Percentiles rank a stretch among this genome's conserved stretches.
Conservation (phyloP, 2,329 filamentous ascomycete species). For the Blumeriella jaapii region DNA sequence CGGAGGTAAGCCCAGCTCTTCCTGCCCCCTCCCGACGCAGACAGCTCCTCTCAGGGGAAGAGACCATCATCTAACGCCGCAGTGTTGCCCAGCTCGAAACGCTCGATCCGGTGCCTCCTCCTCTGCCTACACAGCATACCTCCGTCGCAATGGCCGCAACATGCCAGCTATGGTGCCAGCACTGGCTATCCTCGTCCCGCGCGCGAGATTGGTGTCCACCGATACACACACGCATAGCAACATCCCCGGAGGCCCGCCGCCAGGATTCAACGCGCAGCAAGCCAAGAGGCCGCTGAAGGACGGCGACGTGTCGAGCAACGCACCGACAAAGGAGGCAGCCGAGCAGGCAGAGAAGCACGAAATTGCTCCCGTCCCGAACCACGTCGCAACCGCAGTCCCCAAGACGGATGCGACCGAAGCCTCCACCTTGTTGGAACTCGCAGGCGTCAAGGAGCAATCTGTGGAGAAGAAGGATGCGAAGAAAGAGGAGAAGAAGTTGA, state of each 20-base stretch:
- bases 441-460: conserved; percentile 49
- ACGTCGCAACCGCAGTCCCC: conserved; percentile 22
- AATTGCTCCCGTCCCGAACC: conserved; percentile 18
- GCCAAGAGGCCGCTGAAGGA: conserved; percentile 51
- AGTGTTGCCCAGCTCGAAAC: too few species aligned
- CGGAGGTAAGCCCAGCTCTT: conserved; percentile 24
- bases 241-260: conserved; percentile 44
- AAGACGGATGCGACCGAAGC: conserved; percentile 26
- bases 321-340: conserved; percentile 19
- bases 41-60: too few species aligned
- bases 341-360: conserved; percentile 19
- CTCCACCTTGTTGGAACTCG: conserved; percentile 44
- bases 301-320: conserved; percentile 23
- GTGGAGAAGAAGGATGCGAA: conserved; percentile 50
- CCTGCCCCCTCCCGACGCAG: too few species aligned
- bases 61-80: too few species aligned
- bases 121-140: conserved; percentile 24
- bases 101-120: conserved; percentile 24
- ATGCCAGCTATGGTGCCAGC: conserved; percentile 31
- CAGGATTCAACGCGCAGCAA: conserved; percentile 58
- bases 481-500: conserved; percentile 76
- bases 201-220: conserved; percentile 42
- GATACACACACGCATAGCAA: conserved; percentile 42
- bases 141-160: conserved; percentile 26
- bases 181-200: conserved; percentile 45